These are phyloP conservation scores for Fraxinus ornus DNA, from an alignment of 305 asterid species.

Conservation along the genomic window DNA sequence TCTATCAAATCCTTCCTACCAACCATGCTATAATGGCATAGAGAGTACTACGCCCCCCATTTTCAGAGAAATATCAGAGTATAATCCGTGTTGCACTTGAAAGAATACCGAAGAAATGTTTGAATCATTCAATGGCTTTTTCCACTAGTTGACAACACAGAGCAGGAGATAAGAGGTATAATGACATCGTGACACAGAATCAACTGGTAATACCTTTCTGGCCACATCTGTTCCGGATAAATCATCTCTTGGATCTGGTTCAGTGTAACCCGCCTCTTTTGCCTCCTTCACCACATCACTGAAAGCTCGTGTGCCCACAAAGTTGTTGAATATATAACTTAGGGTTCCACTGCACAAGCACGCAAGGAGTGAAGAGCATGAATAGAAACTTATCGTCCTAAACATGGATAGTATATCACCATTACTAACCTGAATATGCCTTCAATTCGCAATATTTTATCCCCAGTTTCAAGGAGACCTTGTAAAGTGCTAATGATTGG, in stretches of 20 bases:
- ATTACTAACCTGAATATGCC: constrained; percentile 86
- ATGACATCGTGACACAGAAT: constrained; percentile 2
- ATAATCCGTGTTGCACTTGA: neutral
- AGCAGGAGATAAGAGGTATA: neutral
- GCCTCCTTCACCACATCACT: constrained; percentile 97
- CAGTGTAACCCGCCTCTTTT: constrained; percentile 90
- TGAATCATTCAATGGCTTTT: constrained; percentile 6
- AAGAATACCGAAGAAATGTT: neutral
- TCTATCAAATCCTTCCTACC: neutral
- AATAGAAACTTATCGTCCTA: constrained; percentile 8
- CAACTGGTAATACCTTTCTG: constrained; percentile 64
- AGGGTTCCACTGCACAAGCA: constrained; percentile 82
- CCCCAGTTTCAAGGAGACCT: constrained; percentile 98
- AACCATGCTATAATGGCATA: neutral
- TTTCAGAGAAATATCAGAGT: neutral
- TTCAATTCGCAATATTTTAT: constrained; percentile 77
- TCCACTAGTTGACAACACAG: neutral
- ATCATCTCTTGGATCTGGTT: constrained; percentile 99
- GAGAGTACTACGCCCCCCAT: neutral
- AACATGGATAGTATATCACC: neutral
- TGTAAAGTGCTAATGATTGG: constrained; percentile 92
- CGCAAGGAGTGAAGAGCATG: constrained; percentile 21
- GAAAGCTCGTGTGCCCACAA: constrained; percentile 59
- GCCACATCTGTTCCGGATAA: constrained; percentile 97
- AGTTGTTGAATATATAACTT: constrained; percentile 95